Evolutionary conservation across 2,329 filamentous ascomycete species (phyloP).

Genomic region (Ciborinia camelliae): DNA sequence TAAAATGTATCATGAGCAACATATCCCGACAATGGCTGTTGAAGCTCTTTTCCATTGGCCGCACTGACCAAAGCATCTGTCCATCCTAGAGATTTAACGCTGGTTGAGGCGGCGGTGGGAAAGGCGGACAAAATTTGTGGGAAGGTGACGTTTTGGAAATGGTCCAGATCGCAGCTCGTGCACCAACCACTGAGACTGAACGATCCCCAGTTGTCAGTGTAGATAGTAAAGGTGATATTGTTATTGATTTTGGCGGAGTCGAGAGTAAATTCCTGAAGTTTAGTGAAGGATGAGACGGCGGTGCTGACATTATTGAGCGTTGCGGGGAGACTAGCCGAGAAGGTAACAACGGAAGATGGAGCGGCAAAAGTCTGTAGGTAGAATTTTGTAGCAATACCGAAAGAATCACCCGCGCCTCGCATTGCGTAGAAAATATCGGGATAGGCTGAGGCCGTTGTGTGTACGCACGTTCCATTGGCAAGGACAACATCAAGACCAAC

Average conservation of each 20-base stretch:
- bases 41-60: neutral
- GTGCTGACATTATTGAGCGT: conserved; percentile 22
- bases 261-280: conserved; percentile 13
- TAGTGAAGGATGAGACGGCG: conserved; percentile 13
- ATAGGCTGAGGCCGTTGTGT: conserved; percentile 28
- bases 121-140: conserved; percentile 40
- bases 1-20: conserved; percentile 24
- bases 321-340: conserved; percentile 21
- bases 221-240: conserved; percentile 42
- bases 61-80: conserved; percentile 26
- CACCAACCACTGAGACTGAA: conserved; percentile 42
- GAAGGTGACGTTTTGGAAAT: conserved; percentile 40
- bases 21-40: conserved; percentile 24
- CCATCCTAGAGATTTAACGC: conserved; percentile 29
- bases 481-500: conserved; percentile 48
- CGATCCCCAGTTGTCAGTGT: conserved; percentile 39
- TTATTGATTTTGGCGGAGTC: conserved; percentile 34
- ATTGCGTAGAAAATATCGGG: conserved; percentile 38
- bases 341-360: conserved; percentile 34
- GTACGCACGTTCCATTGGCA: conserved; percentile 34
- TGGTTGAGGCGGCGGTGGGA: conserved; percentile 27
- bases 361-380: conserved; percentile 38
- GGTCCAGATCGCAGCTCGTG: conserved; percentile 37
- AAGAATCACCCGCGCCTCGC: conserved; percentile 38
- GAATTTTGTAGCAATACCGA: conserved; percentile 38